Percentiles rank a stretch among this genome's conserved stretches.
Conservation (phyloP, 2,329 filamentous ascomycete species). For the Macrophomina tecta region DNA sequence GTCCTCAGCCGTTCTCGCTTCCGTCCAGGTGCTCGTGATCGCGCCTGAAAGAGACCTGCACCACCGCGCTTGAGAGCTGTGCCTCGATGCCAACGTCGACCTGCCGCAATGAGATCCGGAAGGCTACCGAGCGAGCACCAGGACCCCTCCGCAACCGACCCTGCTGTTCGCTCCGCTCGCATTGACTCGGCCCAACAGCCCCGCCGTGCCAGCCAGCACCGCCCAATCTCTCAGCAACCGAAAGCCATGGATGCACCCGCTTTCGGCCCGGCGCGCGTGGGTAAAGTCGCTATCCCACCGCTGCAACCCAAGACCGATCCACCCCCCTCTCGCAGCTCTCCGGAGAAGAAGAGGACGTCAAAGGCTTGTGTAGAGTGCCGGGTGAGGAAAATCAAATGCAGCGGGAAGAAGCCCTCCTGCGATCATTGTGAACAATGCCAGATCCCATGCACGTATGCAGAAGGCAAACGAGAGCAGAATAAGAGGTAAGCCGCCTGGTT, state of each 20-base stretch:
- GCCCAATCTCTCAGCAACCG: not conserved
- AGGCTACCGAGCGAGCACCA: not conserved
- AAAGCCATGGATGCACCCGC: not conserved
- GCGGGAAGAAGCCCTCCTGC: constrained; percentile 42
- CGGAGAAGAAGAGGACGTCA: constrained; percentile 36
- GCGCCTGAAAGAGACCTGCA: not conserved
- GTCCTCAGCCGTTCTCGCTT: not conserved
- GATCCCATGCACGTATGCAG: constrained; percentile 41
- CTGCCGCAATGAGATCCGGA: not conserved
- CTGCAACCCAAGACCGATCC: constrained; percentile 34
- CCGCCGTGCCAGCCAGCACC: not conserved
- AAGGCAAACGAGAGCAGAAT: constrained; percentile 42
- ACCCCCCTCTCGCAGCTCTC: constrained; percentile 26
- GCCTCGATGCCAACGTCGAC: not conserved
- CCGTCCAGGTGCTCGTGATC: not conserved
- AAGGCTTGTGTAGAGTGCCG: constrained; percentile 45
- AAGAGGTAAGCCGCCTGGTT: constrained; percentile 37
- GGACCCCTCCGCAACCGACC: not conserved
- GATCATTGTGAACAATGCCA: constrained; percentile 40
- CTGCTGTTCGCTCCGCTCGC: not conserved
- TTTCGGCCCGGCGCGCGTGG: not conserved
- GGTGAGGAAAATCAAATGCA: constrained; percentile 46
- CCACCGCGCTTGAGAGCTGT: not conserved
- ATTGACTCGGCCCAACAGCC: not conserved
- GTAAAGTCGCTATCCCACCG: constrained; percentile 38